phyloP scores from a whole-genome alignment of 768 basidiomycete genomes.

The Wakefieldia striispora region DNA sequence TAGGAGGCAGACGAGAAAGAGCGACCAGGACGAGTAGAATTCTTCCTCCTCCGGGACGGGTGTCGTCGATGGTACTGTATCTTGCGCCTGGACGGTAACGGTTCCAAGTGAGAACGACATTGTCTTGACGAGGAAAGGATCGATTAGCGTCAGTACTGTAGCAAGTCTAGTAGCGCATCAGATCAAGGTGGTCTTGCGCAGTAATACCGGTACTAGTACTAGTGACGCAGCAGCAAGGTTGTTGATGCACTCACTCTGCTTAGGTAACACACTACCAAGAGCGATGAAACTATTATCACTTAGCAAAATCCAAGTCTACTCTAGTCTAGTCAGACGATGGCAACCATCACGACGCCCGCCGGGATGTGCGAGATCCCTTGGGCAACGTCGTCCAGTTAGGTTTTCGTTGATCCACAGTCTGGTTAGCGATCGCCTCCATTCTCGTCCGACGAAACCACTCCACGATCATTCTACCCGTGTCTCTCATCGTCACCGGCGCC shows the following conservation, averaged over 20 bases:
- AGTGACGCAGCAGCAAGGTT: neutral
- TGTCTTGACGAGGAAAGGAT: slow-evolving; percentile 7
- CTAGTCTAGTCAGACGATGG: slow-evolving; percentile 1
- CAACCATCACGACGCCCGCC: slow-evolving; percentile 6
- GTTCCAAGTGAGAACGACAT: slow-evolving; percentile 42
- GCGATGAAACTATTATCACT: too few species aligned
- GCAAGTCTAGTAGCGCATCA: slow-evolving; percentile 11
- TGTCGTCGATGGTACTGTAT: slow-evolving; percentile 27
- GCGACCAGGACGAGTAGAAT: slow-evolving; percentile 91
- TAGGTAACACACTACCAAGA: slow-evolving; percentile 15
- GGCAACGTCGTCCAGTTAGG: slow-evolving; percentile 25
- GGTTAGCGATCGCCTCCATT: slow-evolving; percentile 1
- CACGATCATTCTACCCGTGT: slow-evolving; percentile 18
- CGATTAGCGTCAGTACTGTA: neutral
- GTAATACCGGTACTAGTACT: too few species aligned
- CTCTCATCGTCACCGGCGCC: slow-evolving; percentile 29
- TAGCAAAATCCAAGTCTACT: neutral
- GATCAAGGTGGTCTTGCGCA: neutral
- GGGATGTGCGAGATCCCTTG: slow-evolving; percentile 10
- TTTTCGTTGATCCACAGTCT: slow-evolving; percentile 10
- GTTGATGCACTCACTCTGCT: neutral
- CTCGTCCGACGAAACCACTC: slow-evolving; percentile 17
- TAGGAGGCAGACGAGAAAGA: slow-evolving; percentile 87
- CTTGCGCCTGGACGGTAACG: slow-evolving; percentile 28
- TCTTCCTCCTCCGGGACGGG: slow-evolving; percentile 74